Evolutionary conservation across 83 land plant species (phyloP).

Genomic region (Diphasiastrum complanatum): DNA sequence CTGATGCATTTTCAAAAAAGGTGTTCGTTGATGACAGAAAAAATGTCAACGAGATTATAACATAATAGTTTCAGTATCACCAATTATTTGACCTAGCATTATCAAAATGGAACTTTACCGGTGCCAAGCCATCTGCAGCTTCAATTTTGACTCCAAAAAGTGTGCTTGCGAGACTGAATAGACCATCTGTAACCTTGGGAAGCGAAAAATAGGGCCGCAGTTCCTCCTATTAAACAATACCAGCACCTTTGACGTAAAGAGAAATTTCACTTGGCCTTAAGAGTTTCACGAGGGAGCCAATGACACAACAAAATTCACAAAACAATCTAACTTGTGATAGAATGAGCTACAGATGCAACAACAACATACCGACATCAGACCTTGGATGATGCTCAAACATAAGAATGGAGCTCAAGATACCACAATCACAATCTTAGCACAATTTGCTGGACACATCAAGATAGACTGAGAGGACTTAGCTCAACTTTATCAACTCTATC

Average conservation of each 20-base stretch:
- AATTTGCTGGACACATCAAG: too few relatives aligned
- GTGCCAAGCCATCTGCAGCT: constrained; percentile 80
- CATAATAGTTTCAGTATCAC: neutral
- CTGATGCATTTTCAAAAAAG: constrained; percentile 24
- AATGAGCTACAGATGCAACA: neutral
- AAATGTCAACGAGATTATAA: neutral
- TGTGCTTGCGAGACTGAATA: constrained; percentile 64
- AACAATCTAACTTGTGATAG: neutral
- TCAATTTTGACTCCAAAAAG: constrained; percentile 68
- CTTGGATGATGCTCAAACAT: too few relatives aligned
- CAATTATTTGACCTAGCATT: neutral
- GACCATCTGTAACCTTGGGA: constrained; percentile 81
- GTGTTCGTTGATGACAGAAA: neutral
- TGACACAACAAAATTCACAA: too few relatives aligned
- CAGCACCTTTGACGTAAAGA: too few relatives aligned
- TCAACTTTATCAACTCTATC: too few relatives aligned
- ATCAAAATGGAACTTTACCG: constrained; percentile 35
- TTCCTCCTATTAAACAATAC: constrained; percentile 63
- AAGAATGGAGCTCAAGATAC: too few relatives aligned
- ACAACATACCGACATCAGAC: too few relatives aligned
- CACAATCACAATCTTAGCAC: too few relatives aligned
- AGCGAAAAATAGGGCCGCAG: constrained; percentile 80
- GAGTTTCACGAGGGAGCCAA: too few relatives aligned
- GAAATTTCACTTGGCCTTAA: too few relatives aligned
- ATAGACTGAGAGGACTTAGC: too few relatives aligned